Evolutionary conservation across 345 rosid species (phyloP).

Genomic region (Citrus trifoliata): DNA sequence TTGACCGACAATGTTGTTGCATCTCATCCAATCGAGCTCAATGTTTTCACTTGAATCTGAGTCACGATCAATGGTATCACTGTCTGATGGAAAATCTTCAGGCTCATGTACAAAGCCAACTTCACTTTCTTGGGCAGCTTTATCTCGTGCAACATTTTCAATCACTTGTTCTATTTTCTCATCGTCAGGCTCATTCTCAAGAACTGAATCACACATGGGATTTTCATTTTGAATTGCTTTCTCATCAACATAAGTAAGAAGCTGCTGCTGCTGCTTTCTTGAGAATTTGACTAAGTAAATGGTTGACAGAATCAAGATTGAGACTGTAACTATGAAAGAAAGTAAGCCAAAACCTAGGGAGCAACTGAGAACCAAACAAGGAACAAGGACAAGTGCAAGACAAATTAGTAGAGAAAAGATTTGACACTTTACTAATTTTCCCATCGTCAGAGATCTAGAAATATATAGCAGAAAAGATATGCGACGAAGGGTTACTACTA

Average conservation of each 20-base stretch:
- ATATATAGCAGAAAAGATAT: not conserved
- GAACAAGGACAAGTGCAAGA: constrained; percentile 20
- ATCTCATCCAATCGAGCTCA: constrained; percentile 29
- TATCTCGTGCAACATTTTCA: constrained; percentile 8
- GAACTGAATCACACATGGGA: not conserved
- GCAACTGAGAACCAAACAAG: constrained; percentile 26
- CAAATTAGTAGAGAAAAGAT: constrained; percentile 21
- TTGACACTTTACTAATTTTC: constrained; percentile 19
- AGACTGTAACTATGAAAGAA: constrained; percentile 26
- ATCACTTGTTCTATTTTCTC: constrained; percentile 8
- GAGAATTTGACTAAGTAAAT: constrained; percentile 22
- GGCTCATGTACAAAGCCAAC: constrained; percentile 14
- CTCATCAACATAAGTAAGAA: not conserved
- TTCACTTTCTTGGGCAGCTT: constrained; percentile 19
- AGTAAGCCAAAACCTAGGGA: constrained; percentile 22
- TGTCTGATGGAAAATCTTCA: constrained; percentile 28
- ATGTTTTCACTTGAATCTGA: constrained; percentile 17
- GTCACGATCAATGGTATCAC: constrained; percentile 30
- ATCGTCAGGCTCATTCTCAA: constrained; percentile 13
- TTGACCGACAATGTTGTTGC: constrained; percentile 8
- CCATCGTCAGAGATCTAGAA: constrained; percentile 27
- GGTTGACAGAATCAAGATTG: constrained; percentile 40
- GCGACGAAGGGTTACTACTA: not conserved
- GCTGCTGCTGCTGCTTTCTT: constrained; percentile 14
- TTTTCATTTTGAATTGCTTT: constrained; percentile 14